These are phyloP conservation scores for Aspergillus sp. DNA, from an alignment of 2,329 filamentous ascomycete genomes.

Conservation along the genomic window DNA sequence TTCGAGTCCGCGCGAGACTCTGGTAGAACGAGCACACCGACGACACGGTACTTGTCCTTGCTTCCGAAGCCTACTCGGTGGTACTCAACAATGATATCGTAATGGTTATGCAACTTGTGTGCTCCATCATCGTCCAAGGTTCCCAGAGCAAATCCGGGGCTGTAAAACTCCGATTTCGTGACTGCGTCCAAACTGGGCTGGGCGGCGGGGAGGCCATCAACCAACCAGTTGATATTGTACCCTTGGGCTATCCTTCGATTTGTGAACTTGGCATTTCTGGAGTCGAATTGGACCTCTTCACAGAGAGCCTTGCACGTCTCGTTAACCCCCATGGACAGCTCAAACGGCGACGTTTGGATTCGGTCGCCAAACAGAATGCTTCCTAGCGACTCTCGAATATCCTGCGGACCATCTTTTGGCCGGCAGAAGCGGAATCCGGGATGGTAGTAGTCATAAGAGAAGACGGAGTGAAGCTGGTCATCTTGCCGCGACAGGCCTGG, in stretches of 20 bases:
- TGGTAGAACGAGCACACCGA: slow-evolving; percentile 83
- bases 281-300: slow-evolving; percentile 54
- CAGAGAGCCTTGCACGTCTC: slow-evolving; percentile 82
- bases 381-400: slow-evolving; percentile 79
- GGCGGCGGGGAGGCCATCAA: slow-evolving; percentile 87
- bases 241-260: slow-evolving; percentile 73
- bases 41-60: slow-evolving; percentile 67
- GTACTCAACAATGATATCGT: slow-evolving; percentile 87
- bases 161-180: slow-evolving; percentile 74
- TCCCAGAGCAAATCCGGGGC: slow-evolving; percentile 79
- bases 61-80: slow-evolving; percentile 57
- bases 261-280: slow-evolving; percentile 64
- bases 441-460: slow-evolving; percentile 95
- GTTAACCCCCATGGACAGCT: slow-evolving; percentile 76
- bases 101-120: slow-evolving; percentile 79
- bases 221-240: slow-evolving; percentile 90
- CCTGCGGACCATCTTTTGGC: slow-evolving; percentile 64
- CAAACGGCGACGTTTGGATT: slow-evolving; percentile 92
- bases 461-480: slow-evolving; percentile 76
- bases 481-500: slow-evolving; percentile 70
- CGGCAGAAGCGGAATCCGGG: slow-evolving; percentile 78
- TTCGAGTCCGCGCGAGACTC: slow-evolving; percentile 56
- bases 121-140: slow-evolving; percentile 43
- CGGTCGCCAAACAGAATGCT: slow-evolving; percentile 96
- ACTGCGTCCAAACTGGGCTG: slow-evolving; percentile 69